phyloP scores from a whole-genome alignment of 2,329 filamentous ascomycete genomes.

The Thermoascus crustaceus region DNA sequence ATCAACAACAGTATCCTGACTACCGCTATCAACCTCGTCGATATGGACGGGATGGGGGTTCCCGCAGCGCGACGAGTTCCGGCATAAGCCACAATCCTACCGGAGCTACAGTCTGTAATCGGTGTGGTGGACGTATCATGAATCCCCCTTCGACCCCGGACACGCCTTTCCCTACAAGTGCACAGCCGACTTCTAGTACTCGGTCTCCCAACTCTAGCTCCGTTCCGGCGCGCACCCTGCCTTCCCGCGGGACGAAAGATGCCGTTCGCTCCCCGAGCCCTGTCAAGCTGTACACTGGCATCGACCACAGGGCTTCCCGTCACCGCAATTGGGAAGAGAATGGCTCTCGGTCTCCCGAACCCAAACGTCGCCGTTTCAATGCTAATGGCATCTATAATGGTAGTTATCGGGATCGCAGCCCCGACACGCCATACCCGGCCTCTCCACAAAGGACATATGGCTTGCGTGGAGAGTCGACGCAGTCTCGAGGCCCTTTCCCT shows the following conservation, averaged over 20 bases:
- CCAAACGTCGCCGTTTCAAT: constrained; percentile 56
- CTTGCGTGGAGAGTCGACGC: constrained; percentile 30
- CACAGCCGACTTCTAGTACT: constrained; percentile 23
- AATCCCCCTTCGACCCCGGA: constrained; percentile 37
- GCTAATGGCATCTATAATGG: constrained; percentile 34
- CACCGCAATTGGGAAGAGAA: constrained; percentile 23
- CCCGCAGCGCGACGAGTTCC: constrained; percentile 24
- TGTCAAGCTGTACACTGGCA: constrained; percentile 16
- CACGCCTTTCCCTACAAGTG: constrained; percentile 31
- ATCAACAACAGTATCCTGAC: constrained; percentile 82
- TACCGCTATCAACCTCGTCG: constrained; percentile 89
- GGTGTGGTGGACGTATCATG: constrained; percentile 42
- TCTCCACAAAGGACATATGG: constrained; percentile 33
- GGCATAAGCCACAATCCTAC: constrained; percentile 29
- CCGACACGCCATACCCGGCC: constrained; percentile 36
- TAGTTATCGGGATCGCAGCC: constrained; percentile 30
- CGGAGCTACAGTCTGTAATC: constrained; percentile 31
- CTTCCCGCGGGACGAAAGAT: constrained; percentile 16
- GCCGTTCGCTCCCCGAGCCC: constrained; percentile 16
- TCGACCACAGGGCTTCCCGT: constrained; percentile 16
- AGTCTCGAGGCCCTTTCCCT: constrained; percentile 28
- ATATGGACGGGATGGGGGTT: constrained; percentile 47
- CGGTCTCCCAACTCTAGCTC: constrained; percentile 23
- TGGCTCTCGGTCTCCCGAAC: constrained; percentile 44
- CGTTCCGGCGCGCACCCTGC: constrained; percentile 14